Base-by-base conservation (phyloP, 2,329 filamentous ascomycete genomes). In the Fusarium sororula region DNA sequence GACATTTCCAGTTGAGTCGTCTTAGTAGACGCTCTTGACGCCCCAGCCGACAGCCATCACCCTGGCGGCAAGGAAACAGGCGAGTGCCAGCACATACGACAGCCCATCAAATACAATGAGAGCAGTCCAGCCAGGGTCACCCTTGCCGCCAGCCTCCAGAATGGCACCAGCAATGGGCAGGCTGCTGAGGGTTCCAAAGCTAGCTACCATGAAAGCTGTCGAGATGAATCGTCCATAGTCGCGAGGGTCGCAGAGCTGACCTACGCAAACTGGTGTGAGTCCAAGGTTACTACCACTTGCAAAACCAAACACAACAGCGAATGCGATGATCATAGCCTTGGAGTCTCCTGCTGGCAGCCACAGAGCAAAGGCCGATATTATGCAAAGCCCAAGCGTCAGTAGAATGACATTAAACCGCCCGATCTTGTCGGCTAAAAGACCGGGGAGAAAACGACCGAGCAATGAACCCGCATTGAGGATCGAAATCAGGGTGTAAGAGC, bases 391-490 rank as follows among this genome's bases (percentile, higher is more conserved):
- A 32, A 94, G 88, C 0, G 92, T 92, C 24, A 90, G 81, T 53
- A 96, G 89, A 83, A 96, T 92, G 57, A 91, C 89, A 79, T 98
- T 97, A 84, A 94, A 97, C 8, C 94, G 90, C 1, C 95, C 95
- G 7, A 94, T 80, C 56, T 87, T 89, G 79, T 98, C 95, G 0
- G 94, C 92, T 14, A 94, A 83, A 70, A 93, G 87, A 0, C 94
- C 94, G 0, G 94, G 94, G 0, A 95, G 85, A 82, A 90, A 93
- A 28, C 95, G 90, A 7, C 95, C 95, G 13, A 96, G 84, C 59
- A 93, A 90, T 1, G 92, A 94, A 17, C 92, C 93, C 2, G 90
- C 93, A 79, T 96, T 97, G 77, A 97, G 87, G 66, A 96, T 89
- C 2, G 94, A 90, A n/a, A 97, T 86, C 35, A 96, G 86, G 69